phyloP scores from a whole-genome alignment of 176 grass and related monocot genomes.

The Lolium multiflorum region DNA sequence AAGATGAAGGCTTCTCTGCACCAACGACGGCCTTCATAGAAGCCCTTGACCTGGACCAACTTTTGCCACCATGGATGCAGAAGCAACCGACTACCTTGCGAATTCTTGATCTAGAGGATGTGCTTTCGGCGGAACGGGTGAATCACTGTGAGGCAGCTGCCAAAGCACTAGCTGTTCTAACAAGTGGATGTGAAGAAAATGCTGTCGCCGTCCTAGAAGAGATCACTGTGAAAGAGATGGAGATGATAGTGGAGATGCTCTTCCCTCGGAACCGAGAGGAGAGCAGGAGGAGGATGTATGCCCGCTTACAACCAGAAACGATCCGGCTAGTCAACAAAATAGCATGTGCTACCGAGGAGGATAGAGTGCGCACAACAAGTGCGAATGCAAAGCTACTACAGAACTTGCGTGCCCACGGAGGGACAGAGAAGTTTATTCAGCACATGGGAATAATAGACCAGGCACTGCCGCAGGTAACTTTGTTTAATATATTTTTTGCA shows the following conservation, averaged over 20 bases:
- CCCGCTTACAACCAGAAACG: neutral
- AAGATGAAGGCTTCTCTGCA: neutral
- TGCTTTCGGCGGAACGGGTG: neutral
- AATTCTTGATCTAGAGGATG: slow-evolving; percentile 35
- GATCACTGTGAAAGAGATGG: neutral
- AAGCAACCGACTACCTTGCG: neutral
- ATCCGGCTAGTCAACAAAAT: neutral
- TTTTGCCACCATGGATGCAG: too few species aligned
- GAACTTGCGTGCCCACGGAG: slow-evolving; percentile 33
- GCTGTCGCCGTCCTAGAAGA: slow-evolving; percentile 6
- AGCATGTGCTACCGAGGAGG: neutral
- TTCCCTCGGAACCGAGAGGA: slow-evolving; percentile 1
- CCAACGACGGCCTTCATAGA: slow-evolving; percentile 34
- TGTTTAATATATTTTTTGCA: neutral
- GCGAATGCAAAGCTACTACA: slow-evolving; percentile 21
- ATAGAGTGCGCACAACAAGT: neutral
- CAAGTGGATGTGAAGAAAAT: slow-evolving; percentile 19
- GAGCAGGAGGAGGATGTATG: neutral
- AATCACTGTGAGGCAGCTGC: slow-evolving; percentile 8
- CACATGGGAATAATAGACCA: slow-evolving; percentile 21
- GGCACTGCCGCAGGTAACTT: slow-evolving; percentile 36
- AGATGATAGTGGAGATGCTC: neutral
- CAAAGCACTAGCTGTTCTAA: slow-evolving; percentile 41
- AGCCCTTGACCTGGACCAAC: slow-evolving; percentile 19
- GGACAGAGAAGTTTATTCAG: neutral